These are phyloP conservation scores for Populus ilicifolia DNA, from an alignment of 345 rosid species.

Conservation along the genomic window DNA sequence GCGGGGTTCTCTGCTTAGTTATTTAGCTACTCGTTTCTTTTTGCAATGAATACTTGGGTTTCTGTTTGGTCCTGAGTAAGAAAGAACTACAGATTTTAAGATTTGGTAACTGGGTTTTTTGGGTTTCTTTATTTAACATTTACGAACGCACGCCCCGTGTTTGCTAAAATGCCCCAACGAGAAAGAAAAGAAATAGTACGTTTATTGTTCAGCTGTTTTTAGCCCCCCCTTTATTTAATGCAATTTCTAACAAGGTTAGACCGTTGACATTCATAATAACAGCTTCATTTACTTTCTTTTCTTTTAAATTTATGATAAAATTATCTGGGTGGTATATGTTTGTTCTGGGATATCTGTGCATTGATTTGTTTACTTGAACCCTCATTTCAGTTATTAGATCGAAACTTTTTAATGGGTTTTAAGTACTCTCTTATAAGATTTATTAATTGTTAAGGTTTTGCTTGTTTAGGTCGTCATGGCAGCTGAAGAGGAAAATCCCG, in stretches of 20 bases:
- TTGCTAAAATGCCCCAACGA: not conserved
- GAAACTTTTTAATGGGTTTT: not conserved
- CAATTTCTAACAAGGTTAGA: not conserved
- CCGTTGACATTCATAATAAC: not conserved
- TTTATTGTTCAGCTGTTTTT: not conserved
- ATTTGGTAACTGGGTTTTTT: not conserved
- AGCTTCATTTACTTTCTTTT: not conserved
- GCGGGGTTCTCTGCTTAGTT: too few species aligned
- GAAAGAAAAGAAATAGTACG: not conserved
- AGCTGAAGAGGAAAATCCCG: conserved; percentile 48
- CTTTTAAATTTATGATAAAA: not conserved
- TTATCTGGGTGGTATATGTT: not conserved
- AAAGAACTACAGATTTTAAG: too few species aligned
- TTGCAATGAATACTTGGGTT: too few species aligned
- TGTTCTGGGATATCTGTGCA: not conserved
- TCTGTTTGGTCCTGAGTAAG: too few species aligned
- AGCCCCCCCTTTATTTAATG: not conserved
- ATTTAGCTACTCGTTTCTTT: too few species aligned
- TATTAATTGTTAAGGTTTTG: not conserved
- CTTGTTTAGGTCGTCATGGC: conserved; percentile 45
- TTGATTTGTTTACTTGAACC: not conserved
- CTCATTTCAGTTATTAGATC: not conserved
- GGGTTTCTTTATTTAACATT: too few species aligned
- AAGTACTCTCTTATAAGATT: not conserved
- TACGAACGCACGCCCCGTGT: not conserved